Evolutionary conservation across 2,329 filamentous ascomycete genomes (phyloP).

Genomic region (Pseudocercospora fuligena): DNA sequence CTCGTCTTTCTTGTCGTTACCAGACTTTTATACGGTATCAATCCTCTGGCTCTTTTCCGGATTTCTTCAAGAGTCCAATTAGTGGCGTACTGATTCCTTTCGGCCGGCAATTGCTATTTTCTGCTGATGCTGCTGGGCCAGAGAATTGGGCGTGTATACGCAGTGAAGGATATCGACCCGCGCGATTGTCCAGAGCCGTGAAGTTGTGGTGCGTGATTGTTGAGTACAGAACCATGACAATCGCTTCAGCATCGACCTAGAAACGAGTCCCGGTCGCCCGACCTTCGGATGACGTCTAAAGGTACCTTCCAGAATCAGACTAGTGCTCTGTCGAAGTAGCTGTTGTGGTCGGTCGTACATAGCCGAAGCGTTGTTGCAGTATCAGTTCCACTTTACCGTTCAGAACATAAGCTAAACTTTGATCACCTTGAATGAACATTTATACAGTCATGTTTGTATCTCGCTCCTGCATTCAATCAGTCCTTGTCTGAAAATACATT

Average conservation of each 20-base stretch:
- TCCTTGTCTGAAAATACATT: no score
- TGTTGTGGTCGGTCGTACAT: no score
- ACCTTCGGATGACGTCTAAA: constrained; percentile 5
- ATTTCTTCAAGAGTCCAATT: background rate
- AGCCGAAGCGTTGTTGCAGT: no score
- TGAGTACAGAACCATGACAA: background rate
- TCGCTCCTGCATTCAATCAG: no score
- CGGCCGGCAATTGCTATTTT: background rate
- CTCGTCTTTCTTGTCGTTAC: background rate
- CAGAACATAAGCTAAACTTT: no score
- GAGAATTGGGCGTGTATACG: background rate
- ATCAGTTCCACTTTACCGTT: no score
- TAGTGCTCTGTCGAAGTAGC: background rate
- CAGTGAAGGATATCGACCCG: background rate
- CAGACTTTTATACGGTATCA: background rate
- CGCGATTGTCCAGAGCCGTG: background rate
- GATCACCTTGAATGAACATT: no score
- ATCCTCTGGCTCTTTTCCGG: background rate
- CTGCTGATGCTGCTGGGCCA: background rate
- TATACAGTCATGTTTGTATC: no score
- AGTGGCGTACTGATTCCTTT: background rate
- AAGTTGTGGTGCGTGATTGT: background rate
- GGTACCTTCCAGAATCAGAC: constrained; percentile 3
- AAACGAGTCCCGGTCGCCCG: background rate
- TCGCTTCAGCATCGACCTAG: background rate